phyloP scores from a whole-genome alignment of 2,329 filamentous ascomycete genomes.

The Cryphonectria naterciae region DNA sequence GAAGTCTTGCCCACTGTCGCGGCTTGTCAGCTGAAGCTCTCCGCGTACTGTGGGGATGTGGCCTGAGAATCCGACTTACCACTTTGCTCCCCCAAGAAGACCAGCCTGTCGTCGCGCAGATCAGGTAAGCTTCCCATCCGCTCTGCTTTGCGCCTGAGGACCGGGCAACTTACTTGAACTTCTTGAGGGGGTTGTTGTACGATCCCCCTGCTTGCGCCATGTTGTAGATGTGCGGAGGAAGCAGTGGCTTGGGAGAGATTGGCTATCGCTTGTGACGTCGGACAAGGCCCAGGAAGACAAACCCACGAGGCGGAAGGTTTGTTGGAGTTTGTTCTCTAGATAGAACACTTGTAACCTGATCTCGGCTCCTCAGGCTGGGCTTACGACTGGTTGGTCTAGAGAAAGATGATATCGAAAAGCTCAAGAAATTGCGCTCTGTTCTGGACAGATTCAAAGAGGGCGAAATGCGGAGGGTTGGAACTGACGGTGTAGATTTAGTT shows the following conservation, averaged over 20 bases:
- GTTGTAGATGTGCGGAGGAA: constrained; percentile 42
- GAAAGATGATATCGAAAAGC: not conserved
- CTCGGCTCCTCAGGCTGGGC: not conserved
- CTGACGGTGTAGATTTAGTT: constrained; percentile 21
- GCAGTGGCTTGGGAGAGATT: constrained; percentile 19
- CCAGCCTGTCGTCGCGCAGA: constrained; percentile 64
- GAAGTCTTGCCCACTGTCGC: constrained; percentile 92
- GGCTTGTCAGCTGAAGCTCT: not conserved
- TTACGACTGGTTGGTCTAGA: not conserved
- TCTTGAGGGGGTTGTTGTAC: constrained; percentile 99
- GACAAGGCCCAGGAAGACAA: constrained; percentile 3
- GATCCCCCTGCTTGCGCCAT: constrained; percentile 86
- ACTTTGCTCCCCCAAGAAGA: constrained; percentile 97
- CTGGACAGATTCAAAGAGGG: constrained; percentile 17
- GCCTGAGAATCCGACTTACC: constrained; percentile 61
- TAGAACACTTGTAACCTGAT: not conserved
- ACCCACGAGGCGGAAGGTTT: not conserved
- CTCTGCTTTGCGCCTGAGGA: not conserved
- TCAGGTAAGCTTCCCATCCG: constrained; percentile 24
- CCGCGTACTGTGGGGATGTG: constrained; percentile 3
- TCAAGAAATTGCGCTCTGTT: constrained; percentile 1
- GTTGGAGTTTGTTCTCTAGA: not conserved
- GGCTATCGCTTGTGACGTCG: constrained; percentile 7
- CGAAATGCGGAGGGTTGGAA: not conserved
- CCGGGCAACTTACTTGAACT: constrained; percentile 80